Base-by-base conservation (phyloP, 352 stramenopile genomes). In the Phytophthora pisi region DNA sequence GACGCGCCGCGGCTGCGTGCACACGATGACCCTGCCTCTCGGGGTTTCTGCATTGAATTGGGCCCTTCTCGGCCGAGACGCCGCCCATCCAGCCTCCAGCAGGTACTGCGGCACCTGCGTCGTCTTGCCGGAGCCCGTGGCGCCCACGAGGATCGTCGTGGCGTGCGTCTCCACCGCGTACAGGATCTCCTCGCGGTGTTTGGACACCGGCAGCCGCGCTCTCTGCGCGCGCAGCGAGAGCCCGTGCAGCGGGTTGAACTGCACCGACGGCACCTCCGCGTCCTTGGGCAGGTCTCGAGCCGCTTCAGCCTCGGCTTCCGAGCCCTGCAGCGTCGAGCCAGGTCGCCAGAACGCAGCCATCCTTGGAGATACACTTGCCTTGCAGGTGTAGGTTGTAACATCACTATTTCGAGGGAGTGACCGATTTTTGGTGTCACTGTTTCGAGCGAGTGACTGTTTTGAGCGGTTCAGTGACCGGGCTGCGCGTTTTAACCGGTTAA, bases 51-150 rank as follows among this genome's bases (percentile, higher is more conserved):
- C n/a, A 13, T 13, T 24, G 16, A 4, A 43, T 51, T 54, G 20
- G 43, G 31, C 15, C 34, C 31, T 42, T 53, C 45, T 62, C 2
- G 65, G 15, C 1, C 67, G 60, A 31, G 54, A 40, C 10, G 42
- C 61, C 13, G 81, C 78, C 94, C 95, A 99, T 40, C 93, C 92
- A 58, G 93, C 92, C 58, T 98, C 92, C 36, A 88, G 66, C 3
- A 98, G 79, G 72, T 95, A 99, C 69, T 97, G 90, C 28, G 93
- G 94, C 59, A 98, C 81, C 57, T 98, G 92, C 4, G 96, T 99
- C 3, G 79, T 94, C 72, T 99, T 99, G 42, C 95, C 96, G 18
- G 78, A 95, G 47, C 93, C 94, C 4, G 95, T 98, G 43, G 96
- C 95, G 28, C 96, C 96, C 11, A 98, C 88, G 52, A 99, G 81